phyloP scores from a whole-genome alignment of 192 early-diverging fungal genomes.

The Backusella macrospora region DNA sequence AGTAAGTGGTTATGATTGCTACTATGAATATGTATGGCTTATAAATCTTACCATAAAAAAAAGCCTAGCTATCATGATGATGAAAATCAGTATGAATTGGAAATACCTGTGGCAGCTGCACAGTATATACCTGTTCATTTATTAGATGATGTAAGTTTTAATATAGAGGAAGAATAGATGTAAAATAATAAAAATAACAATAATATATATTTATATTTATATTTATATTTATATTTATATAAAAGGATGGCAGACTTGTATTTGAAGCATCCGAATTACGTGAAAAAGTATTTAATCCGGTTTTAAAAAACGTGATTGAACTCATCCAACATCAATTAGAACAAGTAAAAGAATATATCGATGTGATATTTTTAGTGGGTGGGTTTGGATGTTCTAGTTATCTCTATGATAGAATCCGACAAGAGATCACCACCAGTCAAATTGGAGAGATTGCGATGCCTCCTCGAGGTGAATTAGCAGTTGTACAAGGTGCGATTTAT shows the following conservation, averaged over 20 bases:
- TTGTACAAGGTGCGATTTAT: conserved; percentile 54
- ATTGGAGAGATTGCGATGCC: conserved; percentile 44
- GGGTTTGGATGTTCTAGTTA: conserved; percentile 56
- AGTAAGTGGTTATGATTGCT: background rate
- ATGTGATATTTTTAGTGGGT: conserved; percentile 56
- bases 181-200: background rate
- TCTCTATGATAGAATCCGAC: conserved; percentile 40
- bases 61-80: conserved; percentile 49
- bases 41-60: background rate
- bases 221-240: background rate
- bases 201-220: conserved; percentile 12
- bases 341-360: conserved; percentile 29
- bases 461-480: conserved; percentile 48
- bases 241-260: conserved; percentile 34
- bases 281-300: conserved; percentile 53
- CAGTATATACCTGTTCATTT: background rate
- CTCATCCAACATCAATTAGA: conserved; percentile 49
- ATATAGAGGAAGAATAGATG: background rate
- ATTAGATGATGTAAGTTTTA: conserved; percentile 15
- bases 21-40: background rate
- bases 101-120: conserved; percentile 42
- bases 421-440: conserved; percentile 28
- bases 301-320: conserved; percentile 39
- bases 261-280: conserved; percentile 39
- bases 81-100: conserved; percentile 47